phyloP scores from a whole-genome alignment of 192 early-diverging fungal genomes.

The Chytriomyces sp. region DNA sequence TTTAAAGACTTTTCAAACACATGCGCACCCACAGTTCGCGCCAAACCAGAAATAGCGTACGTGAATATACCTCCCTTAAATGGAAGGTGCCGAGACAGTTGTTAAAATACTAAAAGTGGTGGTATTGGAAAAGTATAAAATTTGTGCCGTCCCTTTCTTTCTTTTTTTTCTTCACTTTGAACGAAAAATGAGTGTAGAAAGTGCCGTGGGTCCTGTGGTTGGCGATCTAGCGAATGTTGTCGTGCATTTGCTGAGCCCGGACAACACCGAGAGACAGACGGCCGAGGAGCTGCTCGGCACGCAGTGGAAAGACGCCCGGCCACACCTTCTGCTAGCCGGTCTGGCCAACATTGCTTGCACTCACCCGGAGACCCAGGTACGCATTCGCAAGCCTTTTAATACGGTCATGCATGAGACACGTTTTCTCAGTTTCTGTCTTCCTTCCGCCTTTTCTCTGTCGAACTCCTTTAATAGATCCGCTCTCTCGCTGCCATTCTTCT shows the following conservation, averaged over 20 bases:
- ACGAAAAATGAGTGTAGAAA: neutral
- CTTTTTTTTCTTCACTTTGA: conserved; percentile 1
- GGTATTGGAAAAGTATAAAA: too few relatives aligned
- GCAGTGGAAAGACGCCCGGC: conserved; percentile 68
- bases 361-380: conserved; percentile 54
- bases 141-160: conserved; percentile 5
- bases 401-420: neutral
- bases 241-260: conserved; percentile 51
- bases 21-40: too few relatives aligned
- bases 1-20: too few relatives aligned
- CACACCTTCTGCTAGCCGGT: conserved; percentile 62
- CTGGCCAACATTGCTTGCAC: conserved; percentile 61
- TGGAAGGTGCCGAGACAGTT: too few relatives aligned
- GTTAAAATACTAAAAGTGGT: too few relatives aligned
- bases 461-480: conserved; percentile 55
- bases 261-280: conserved; percentile 65
- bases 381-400: neutral
- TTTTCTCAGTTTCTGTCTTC: neutral
- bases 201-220: conserved; percentile 2
- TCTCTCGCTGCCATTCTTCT: conserved; percentile 72
- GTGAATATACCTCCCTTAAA: too few relatives aligned
- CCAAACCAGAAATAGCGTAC: too few relatives aligned
- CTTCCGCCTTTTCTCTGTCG: conserved; percentile 12
- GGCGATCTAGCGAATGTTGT: conserved; percentile 47
- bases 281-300: conserved; percentile 68